These are phyloP conservation scores for Diaporthe eres DNA, from an alignment of 2,329 filamentous ascomycete genomes.

Conservation along the genomic window DNA sequence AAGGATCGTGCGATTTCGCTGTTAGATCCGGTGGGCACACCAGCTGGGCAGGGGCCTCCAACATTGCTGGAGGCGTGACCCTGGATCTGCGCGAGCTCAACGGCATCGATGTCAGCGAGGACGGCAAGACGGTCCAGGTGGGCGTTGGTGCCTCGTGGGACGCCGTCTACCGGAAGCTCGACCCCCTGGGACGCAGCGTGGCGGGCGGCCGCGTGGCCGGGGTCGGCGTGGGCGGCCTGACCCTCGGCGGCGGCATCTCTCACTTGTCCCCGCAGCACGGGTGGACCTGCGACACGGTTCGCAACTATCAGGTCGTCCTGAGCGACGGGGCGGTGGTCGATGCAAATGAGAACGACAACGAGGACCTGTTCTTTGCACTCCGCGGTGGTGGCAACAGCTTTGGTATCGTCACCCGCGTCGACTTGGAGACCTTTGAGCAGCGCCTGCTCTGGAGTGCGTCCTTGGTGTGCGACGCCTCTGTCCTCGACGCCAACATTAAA, in stretches of 20 bases:
- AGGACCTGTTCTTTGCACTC: conserved; percentile 8
- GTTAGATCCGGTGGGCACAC: conserved; percentile 28
- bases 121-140: not conserved
- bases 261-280: conserved; percentile 4
- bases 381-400: conserved; percentile 42
- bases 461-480: not conserved
- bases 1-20: not conserved
- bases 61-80: conserved; percentile 10
- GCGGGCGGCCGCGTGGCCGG: conserved; percentile 39
- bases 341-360: not conserved
- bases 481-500: not conserved
- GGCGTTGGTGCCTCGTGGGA: conserved; percentile 35
- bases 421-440: conserved; percentile 41
- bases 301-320: conserved; percentile 5
- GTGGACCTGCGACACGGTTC: conserved; percentile 16
- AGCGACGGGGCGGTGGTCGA: not conserved
- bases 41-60: conserved; percentile 8
- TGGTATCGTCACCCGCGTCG: conserved; percentile 44
- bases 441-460: conserved; percentile 3
- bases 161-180: conserved; percentile 41
- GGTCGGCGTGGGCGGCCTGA: conserved; percentile 38
- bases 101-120: not conserved
- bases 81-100: conserved; percentile 23
- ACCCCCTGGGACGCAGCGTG: conserved; percentile 39
- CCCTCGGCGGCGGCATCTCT: conserved; percentile 37